A percentile compares a stretch with the other conserved stretches of the same genome.
phyloP scores from a whole-genome alignment of 352 stramenopile species.

The Globisporangium orthogonon region DNA sequence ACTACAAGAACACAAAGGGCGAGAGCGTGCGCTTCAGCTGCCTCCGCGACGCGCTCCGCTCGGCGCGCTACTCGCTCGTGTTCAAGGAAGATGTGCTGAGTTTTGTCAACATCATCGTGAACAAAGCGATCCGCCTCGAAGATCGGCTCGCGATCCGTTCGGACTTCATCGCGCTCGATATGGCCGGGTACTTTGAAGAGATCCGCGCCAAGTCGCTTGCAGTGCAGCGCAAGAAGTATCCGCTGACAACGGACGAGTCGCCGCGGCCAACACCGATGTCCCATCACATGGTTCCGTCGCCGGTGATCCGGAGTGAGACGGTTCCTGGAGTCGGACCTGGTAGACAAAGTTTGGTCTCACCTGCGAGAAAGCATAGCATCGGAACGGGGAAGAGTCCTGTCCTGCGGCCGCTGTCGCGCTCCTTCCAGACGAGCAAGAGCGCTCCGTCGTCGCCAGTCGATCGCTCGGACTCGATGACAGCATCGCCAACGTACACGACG shows the following conservation, averaged over 20 bases:
- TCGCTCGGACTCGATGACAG: constrained; percentile 13
- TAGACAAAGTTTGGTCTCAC: constrained; percentile 1
- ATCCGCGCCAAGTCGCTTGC: constrained; percentile 77
- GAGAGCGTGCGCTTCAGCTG: constrained; percentile 78
- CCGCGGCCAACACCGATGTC: constrained; percentile 2
- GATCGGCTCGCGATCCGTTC: constrained; percentile 74
- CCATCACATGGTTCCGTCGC: constrained; percentile 4
- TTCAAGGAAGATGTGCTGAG: constrained; percentile 87
- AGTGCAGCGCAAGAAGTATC: constrained; percentile 66
- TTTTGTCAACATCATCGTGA: constrained; percentile 88
- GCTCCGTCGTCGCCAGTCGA: constrained; percentile 49
- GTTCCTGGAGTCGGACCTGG: background rate
- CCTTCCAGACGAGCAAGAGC: constrained; percentile 32
- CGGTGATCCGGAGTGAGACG: constrained; percentile 9
- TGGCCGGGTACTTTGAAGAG: constrained; percentile 84
- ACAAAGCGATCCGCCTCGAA: constrained; percentile 82
- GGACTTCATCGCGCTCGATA: constrained; percentile 83
- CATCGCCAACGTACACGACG: constrained; percentile 7
- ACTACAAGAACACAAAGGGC: constrained; percentile 83
- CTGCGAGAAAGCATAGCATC: constrained; percentile 6
- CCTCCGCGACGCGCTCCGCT: constrained; percentile 74
- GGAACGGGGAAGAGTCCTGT: constrained; percentile 9
- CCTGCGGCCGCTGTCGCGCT: constrained; percentile 2
- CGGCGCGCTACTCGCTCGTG: constrained; percentile 74
- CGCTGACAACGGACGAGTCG: constrained; percentile 30